These are phyloP conservation scores for Helicostylum pulchrum DNA, from an alignment of 192 early-diverging fungal genomes.

Conservation along the genomic window DNA sequence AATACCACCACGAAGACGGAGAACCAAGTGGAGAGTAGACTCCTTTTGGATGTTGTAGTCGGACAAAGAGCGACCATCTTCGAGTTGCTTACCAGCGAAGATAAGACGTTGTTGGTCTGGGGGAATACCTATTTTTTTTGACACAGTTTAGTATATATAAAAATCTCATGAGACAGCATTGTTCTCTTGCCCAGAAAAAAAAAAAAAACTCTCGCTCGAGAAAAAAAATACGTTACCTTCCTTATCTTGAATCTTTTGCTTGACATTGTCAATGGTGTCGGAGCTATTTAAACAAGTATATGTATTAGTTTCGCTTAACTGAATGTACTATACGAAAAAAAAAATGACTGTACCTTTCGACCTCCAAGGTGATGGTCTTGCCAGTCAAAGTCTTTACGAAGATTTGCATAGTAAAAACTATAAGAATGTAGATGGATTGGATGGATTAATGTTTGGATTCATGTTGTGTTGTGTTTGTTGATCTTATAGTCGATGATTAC, in stretches of 20 bases:
- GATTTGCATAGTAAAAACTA: slow-evolving; percentile 51
- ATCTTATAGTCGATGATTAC: neutral
- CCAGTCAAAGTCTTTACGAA: slow-evolving; percentile 68
- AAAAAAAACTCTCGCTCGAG: neutral
- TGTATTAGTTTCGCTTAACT: no score
- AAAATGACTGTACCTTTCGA: slow-evolving; percentile 40
- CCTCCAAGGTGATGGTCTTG: slow-evolving; percentile 67
- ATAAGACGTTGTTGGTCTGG: slow-evolving; percentile 99
- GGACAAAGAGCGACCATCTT: slow-evolving; percentile 95
- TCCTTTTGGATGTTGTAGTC: slow-evolving; percentile 99
- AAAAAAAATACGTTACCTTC: slow-evolving; percentile 38
- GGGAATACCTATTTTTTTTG: slow-evolving; percentile 74
- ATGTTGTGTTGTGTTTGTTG: slow-evolving; percentile 12
- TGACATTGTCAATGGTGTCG: slow-evolving; percentile 61
- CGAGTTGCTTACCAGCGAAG: slow-evolving; percentile 99
- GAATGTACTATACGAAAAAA: no score
- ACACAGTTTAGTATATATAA: neutral
- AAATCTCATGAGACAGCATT: neutral
- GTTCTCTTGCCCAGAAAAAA: neutral
- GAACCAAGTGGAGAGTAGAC: slow-evolving; percentile 95
- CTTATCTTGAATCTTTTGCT: slow-evolving; percentile 60
- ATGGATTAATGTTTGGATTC: slow-evolving; percentile 27
- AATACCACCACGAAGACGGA: slow-evolving; percentile 94
- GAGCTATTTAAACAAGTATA: slow-evolving; percentile 20
- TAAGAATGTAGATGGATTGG: slow-evolving; percentile 1